These are phyloP conservation scores for Fusarium penzigii DNA, from an alignment of 2,329 filamentous ascomycete genomes.

Conservation along the genomic window DNA sequence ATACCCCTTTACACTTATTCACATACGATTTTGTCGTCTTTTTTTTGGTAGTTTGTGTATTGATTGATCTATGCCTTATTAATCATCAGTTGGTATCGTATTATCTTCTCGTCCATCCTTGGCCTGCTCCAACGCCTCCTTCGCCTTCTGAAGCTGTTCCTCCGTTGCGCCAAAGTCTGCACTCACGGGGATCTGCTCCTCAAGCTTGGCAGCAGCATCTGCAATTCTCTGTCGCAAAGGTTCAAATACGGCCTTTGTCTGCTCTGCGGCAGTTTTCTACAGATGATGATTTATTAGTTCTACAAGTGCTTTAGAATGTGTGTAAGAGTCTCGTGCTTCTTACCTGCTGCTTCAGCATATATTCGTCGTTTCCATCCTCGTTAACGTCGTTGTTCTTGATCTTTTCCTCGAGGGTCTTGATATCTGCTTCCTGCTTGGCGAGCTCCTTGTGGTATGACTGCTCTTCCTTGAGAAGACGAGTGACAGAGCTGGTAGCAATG, in stretches of 20 bases:
- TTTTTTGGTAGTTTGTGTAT: not conserved
- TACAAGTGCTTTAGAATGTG: not conserved
- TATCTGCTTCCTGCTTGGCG: conserved; percentile 69
- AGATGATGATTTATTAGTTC: conserved; percentile 1
- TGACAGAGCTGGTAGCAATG: conserved; percentile 78
- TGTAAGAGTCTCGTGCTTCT: conserved; percentile 19
- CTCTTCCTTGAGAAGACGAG: conserved; percentile 89
- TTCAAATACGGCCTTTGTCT: conserved; percentile 83
- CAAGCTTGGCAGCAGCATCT: conserved; percentile 70
- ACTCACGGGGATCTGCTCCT: conserved; percentile 71
- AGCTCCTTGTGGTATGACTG: conserved; percentile 87
- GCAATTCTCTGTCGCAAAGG: conserved; percentile 70
- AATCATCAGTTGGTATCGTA: conserved; percentile 19
- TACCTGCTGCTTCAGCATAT: conserved; percentile 84
- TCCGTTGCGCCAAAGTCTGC: conserved; percentile 47
- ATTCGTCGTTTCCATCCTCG: conserved; percentile 75
- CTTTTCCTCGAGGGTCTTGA: conserved; percentile 68
- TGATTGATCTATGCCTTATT: not conserved
- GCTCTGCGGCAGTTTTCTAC: conserved; percentile 77
- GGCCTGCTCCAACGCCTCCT: conserved; percentile 52
- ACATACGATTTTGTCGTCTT: conserved; percentile 1
- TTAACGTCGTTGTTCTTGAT: conserved; percentile 49
- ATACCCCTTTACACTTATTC: conserved; percentile 26
- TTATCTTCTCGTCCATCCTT: conserved; percentile 32
- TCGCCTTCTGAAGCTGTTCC: conserved; percentile 57